Conservation (phyloP, 2,329 filamentous ascomycete genomes). For the Fusarium scirpi region DNA sequence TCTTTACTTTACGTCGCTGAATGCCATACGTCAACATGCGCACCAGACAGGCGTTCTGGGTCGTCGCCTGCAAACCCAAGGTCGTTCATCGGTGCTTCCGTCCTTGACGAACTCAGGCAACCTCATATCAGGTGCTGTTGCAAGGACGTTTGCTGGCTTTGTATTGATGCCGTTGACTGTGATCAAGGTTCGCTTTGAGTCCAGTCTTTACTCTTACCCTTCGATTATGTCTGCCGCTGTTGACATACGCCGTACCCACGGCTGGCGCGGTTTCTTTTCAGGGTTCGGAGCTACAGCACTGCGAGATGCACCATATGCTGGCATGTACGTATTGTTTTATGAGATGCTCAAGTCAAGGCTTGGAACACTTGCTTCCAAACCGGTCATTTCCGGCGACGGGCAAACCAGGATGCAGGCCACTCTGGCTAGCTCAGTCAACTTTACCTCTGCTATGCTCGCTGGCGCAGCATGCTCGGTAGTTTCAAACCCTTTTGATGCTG, state of each 20-base stretch:
- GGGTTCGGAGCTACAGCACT: slow-evolving; percentile 95
- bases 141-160: slow-evolving; percentile 87
- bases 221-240: slow-evolving; percentile 78
- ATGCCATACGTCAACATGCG: slow-evolving; percentile 79
- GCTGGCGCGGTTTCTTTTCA: slow-evolving; percentile 86
- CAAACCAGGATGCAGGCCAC: slow-evolving; percentile 48
- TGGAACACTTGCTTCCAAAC: slow-evolving; percentile 40
- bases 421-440: slow-evolving; percentile 78
- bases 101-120: slow-evolving; percentile 88
- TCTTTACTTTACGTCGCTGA: slow-evolving; percentile 92
- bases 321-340: slow-evolving; percentile 93
- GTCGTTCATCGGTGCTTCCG: slow-evolving; percentile 77
- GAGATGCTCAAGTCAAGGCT: slow-evolving; percentile 81
- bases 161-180: slow-evolving; percentile 96
- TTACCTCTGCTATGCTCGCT: slow-evolving; percentile 82
- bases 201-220: slow-evolving; percentile 83
- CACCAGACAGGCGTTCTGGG: slow-evolving; percentile 44
- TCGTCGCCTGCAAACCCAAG: slow-evolving; percentile 38
- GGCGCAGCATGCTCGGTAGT: slow-evolving; percentile 86
- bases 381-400: slow-evolving; percentile 22
- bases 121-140: slow-evolving; percentile 83
- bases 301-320: slow-evolving; percentile 95
- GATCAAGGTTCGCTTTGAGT: slow-evolving; percentile 96
- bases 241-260: slow-evolving; percentile 80
- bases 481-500: slow-evolving; percentile 96